Base-by-base conservation (phyloP, 31 red algal species). In the Porphyra umbilicalis region DNA sequence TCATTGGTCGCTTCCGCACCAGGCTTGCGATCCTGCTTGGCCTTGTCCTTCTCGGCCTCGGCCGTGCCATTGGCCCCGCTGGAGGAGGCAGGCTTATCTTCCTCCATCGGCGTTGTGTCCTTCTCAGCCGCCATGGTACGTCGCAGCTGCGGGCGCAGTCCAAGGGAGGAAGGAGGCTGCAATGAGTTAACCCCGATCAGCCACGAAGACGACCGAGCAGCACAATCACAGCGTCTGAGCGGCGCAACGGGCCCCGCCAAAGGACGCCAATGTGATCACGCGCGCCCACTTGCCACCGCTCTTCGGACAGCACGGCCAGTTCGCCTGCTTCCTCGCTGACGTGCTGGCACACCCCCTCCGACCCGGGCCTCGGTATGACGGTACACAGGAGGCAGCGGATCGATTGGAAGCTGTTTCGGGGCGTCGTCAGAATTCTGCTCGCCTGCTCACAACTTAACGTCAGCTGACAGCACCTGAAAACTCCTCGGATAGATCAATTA, bases 1-100 rank as follows among this genome's bases (percentile, higher is more conserved):
- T 82, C 74, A 46, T 35, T 79, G 6, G 20, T 35, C n/a, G 36
- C 78, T n/a, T 80, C 68, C 31, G 79, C 80, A 38, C 75, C 79
- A 4, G 86, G 80, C 37, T 71, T 71, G 57, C 57, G 57, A 71
- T 71, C 57, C 57, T 71, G 25, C 57, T 71, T 71, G 1, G 57
- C 57, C 25, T 18, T 7, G 57, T 71, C 57, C 25, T 71, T 71
- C 57, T 71, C 57, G 16, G 57, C 57, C 0, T 71, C 57, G 6
- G 57, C 57, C 6, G 5, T 71, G 25, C 57, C 57, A 16, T 71
- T 71, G n/a, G n/a, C n/a, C n/a, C n/a, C n/a, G n/a, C n/a, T n/a
- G 11, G 57, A n/a, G 57, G 57, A 71, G 57, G 57, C 8, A 7
- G 57, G 57, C 57, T 71, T 71, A 29, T 71, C 57, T 29, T 71